Evolutionary conservation across 495 filamentous ascomycete genomes (phyloP), one percentile per base, ranked within the genome.

Genomic region (Xylaria intraflava): DNA sequence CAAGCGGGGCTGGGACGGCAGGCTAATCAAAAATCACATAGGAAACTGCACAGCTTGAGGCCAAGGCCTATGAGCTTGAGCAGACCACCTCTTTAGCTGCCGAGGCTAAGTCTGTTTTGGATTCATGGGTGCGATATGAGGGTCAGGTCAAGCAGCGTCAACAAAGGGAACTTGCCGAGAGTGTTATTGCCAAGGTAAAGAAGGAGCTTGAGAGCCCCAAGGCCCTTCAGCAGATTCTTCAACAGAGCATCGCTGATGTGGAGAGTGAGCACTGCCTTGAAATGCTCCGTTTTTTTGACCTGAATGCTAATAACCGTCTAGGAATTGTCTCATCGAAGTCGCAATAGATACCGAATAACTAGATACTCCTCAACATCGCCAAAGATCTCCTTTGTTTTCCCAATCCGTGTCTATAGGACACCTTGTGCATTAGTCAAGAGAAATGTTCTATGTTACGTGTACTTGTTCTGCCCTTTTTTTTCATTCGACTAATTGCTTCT

Each of bases 101-200:
- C 50, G 94, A 99, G 81, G 94, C 92, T 58, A 97, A 96, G 84
- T 64, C 79, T 45, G 92, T 96, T 31, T 83, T 99, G 50, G 93
- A 99, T 69, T 96, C 90, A 46, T 97, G 94, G 93, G 90, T 96
- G 52, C 84, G 93, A 64, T 99, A 99, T 72, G 93, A 99, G 79
- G 79, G 86, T 53, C 93, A 97, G 78, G 90, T 97, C 65, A 99
- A 96, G 87, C 86, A 90, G 76, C 83, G 93, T 67, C 89, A 97
- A 78, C 93, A 99, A 81, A 84, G 79, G 70, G 93, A 99, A 82
- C 81, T 99, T 60, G 89, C 93, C 49, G 85, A 96, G 68, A 78
- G 73, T 68, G 76, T 99, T 72, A 97, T 99, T 62, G 82, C 82
- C 72, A 99, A 95, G 83, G 92, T 96, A 62, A 85, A 86, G 72